Evolutionary conservation across 768 basidiomycete genomes (phyloP).

Genomic region (Boletus tylopilopsis): DNA sequence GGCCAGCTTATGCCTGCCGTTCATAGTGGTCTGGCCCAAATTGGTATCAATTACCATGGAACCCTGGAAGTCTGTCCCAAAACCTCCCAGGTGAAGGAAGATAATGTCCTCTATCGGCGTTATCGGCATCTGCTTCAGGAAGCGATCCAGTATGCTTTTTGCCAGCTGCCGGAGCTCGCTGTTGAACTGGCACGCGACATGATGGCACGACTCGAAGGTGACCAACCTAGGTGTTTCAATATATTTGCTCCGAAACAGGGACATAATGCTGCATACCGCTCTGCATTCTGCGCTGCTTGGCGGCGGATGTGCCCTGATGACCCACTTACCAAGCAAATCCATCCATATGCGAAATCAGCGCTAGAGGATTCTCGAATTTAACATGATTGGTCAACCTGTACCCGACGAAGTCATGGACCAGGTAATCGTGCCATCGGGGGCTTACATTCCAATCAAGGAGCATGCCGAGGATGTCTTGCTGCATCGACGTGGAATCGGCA

Average conservation of each 20-base stretch:
- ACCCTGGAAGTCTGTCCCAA: conserved; percentile 8
- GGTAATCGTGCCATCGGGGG: conserved; percentile 12
- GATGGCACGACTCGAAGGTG: not conserved
- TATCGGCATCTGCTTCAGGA: conserved; percentile 10
- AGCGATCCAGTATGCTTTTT: conserved; percentile 11
- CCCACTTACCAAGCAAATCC: not conserved
- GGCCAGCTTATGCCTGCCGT: conserved; percentile 12
- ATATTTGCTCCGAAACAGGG: not conserved
- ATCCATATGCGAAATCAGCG: conserved; percentile 4
- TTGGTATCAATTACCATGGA: conserved; percentile 17
- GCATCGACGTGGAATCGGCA: conserved; percentile 8
- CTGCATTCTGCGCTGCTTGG: conserved; percentile 10
- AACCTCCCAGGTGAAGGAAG: not conserved
- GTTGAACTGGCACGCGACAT: conserved; percentile 14
- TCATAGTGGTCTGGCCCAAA: not conserved
- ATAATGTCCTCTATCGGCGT: conserved; percentile 6
- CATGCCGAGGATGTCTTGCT: conserved; percentile 12
- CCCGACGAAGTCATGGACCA: conserved; percentile 6
- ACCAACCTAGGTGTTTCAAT: not conserved
- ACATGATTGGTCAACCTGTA: conserved; percentile 11
- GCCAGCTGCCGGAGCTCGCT: conserved; percentile 11
- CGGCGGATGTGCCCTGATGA: not conserved
- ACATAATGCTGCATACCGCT: conserved; percentile 4
- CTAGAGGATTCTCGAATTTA: conserved; percentile 9
- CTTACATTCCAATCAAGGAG: conserved; percentile 9